phyloP scores from a whole-genome alignment of 2,329 filamentous ascomycete species.

The Venturia pyrina region DNA sequence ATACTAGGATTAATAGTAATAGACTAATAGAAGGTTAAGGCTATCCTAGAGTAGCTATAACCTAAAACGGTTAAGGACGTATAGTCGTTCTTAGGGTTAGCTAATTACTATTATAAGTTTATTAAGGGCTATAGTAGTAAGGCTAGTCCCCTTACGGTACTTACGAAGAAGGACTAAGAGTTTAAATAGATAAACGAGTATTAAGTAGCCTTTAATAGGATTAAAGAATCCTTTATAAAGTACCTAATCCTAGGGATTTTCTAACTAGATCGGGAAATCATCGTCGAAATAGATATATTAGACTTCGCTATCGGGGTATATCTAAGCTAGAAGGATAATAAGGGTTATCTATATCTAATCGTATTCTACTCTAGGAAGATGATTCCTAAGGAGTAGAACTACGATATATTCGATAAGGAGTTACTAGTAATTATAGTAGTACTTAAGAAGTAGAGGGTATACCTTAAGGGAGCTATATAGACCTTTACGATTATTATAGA shows the following conservation, averaged over 20 bases:
- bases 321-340: not conserved
- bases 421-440: not conserved
- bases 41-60: conserved; percentile 17
- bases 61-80: conserved; percentile 10
- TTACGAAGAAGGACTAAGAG: not conserved
- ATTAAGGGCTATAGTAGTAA: not conserved
- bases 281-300: conserved; percentile 7
- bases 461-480: conserved; percentile 9
- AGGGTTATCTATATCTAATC: not conserved
- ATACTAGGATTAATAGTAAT: conserved; percentile 17
- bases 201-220: not conserved
- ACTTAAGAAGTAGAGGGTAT: not conserved
- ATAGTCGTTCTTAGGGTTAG: not conserved
- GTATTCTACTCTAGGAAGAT: conserved; percentile 8
- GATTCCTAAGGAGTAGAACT: not conserved
- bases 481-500: conserved; percentile 17
- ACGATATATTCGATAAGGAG: too few relatives aligned
- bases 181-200: not conserved
- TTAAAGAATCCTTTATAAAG: not conserved
- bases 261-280: not conserved
- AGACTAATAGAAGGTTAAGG: conserved; percentile 15
- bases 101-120: not conserved
- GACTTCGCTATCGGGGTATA: not conserved
- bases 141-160: not conserved
- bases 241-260: conserved; percentile 1